Conservation (phyloP, 2,329 filamentous ascomycete genomes). For the Claviceps monticola region DNA sequence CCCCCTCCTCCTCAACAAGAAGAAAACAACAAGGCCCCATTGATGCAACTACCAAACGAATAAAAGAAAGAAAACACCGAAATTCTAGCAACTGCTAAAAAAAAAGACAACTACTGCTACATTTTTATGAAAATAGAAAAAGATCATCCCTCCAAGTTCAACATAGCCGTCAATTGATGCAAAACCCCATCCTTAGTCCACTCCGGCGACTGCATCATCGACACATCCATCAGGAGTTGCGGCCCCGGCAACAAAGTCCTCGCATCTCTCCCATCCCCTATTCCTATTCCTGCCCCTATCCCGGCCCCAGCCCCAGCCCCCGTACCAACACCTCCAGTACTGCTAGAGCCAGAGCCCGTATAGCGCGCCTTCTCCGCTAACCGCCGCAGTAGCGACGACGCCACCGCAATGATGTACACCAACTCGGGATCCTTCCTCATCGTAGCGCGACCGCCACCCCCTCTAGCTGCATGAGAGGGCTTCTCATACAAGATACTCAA, state of each 20-base stretch:
- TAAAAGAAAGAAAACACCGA: not conserved
- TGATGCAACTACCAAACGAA: too few relatives aligned
- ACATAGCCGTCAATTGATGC: conserved; percentile 50
- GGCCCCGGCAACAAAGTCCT: conserved; percentile 44
- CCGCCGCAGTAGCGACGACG: conserved; percentile 52
- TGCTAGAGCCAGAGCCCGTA: conserved; percentile 30
- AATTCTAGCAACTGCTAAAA: not conserved
- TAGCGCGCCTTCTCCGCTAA: conserved; percentile 54
- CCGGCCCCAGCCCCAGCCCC: too few relatives aligned
- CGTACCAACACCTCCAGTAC: conserved; percentile 9
- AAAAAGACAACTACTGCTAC: too few relatives aligned
- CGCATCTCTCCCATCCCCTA: conserved; percentile 36
- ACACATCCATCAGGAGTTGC: conserved; percentile 51
- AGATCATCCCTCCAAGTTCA: conserved; percentile 32
- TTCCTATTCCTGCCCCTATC: too few relatives aligned
- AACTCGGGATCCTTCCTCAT: conserved; percentile 35
- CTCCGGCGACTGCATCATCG: conserved; percentile 49
- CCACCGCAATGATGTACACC: conserved; percentile 52
- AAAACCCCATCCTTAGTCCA: conserved; percentile 53
- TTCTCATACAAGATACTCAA: conserved; percentile 49
- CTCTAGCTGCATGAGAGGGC: conserved; percentile 10
- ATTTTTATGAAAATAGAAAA: too few relatives aligned
- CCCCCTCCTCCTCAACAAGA: too few relatives aligned
- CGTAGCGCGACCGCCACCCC: conserved; percentile 17
- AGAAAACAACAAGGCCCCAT: too few relatives aligned